Conservation (phyloP, 1,284 basidiomycete genomes). For the Coniophora puteana region DNA sequence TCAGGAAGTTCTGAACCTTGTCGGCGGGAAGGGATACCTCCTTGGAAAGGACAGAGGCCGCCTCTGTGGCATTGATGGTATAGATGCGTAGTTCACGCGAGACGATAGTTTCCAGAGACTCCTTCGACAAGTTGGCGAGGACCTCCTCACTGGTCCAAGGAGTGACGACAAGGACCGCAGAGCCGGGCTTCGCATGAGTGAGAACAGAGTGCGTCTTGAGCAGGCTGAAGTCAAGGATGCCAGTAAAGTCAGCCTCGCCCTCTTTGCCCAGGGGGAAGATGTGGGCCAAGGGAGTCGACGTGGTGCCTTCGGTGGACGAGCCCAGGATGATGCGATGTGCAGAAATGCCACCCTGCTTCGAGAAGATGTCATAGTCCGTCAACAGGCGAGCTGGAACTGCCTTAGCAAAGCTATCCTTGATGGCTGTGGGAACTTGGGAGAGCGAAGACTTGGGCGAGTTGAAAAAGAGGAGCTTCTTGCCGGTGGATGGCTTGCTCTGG, state of each 20-base stretch:
- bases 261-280: slow-evolving; percentile 47
- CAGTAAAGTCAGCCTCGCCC: slow-evolving; percentile 63
- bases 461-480: slow-evolving; percentile 63
- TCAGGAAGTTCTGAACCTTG: slow-evolving; percentile 47
- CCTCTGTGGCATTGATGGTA: slow-evolving; percentile 48
- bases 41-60: slow-evolving; percentile 35
- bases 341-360: slow-evolving; percentile 62
- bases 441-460: slow-evolving; percentile 53
- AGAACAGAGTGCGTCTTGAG: slow-evolving; percentile 66
- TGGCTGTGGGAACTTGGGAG: slow-evolving; percentile 46
- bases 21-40: slow-evolving; percentile 33
- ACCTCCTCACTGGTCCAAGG: slow-evolving; percentile 64
- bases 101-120: slow-evolving; percentile 36
- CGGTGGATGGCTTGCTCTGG: slow-evolving; percentile 21
- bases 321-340: slow-evolving; percentile 59
- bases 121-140: slow-evolving; percentile 45
- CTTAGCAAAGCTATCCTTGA: slow-evolving; percentile 59
- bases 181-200: slow-evolving; percentile 51
- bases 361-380: slow-evolving; percentile 65
- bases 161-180: slow-evolving; percentile 58
- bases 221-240: slow-evolving; percentile 63
- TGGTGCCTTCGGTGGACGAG: slow-evolving; percentile 33
- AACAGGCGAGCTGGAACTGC: slow-evolving; percentile 55
- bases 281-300: slow-evolving; percentile 45
- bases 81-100: slow-evolving; percentile 55